Conservation (phyloP, 2,329 filamentous ascomycete species). For the Cladophialophora psammophila region DNA sequence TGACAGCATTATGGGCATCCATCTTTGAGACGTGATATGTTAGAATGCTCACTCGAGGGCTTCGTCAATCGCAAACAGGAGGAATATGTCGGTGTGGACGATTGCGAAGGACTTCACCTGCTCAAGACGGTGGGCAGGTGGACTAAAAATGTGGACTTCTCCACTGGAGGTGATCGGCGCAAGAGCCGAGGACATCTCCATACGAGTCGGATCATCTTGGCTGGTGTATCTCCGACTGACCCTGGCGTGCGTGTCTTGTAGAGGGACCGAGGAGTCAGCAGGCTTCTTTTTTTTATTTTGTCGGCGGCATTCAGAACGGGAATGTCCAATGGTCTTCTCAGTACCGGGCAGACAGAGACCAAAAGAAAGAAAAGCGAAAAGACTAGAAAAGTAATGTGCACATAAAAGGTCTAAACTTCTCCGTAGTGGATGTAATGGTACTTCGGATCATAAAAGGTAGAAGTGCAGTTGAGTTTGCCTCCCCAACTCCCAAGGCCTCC, state of each 20-base stretch:
- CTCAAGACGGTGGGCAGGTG: background rate
- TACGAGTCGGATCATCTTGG: background rate
- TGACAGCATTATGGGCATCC: constrained; percentile 25
- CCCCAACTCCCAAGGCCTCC: too few relatives aligned
- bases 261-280: background rate
- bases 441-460: background rate
- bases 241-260: background rate
- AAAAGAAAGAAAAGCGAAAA: background rate
- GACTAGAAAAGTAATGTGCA: background rate
- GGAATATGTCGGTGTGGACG: background rate
- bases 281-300: background rate
- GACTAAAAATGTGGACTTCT: constrained; percentile 16
- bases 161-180: constrained; percentile 11
- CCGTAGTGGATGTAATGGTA: background rate
- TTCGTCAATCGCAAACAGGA: background rate
- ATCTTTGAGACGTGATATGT: constrained; percentile 8
- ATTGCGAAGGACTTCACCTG: background rate
- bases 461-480: background rate
- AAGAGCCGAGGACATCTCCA: constrained; percentile 17
- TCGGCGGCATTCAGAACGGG: background rate
- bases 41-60: background rate
- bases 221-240: background rate
- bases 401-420: background rate
- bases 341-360: background rate
- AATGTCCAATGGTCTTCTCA: background rate